A percentile compares a stretch with the other conserved stretches of the same genome.
These are phyloP conservation scores for Akanthomyces lecanii DNA, from an alignment of 2,329 filamentous ascomycete species.

Conservation along the genomic window DNA sequence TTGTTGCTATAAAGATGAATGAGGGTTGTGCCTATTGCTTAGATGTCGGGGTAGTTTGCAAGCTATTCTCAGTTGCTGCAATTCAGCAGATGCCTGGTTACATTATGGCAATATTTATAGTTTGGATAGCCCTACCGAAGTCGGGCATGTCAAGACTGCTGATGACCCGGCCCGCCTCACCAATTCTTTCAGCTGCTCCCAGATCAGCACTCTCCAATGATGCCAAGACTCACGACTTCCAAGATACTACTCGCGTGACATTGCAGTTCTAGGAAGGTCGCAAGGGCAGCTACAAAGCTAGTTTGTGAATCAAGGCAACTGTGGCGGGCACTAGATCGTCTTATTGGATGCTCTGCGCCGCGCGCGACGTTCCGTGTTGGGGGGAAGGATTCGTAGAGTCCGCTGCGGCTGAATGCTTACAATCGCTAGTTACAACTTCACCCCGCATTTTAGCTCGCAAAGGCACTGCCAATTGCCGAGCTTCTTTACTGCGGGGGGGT, in stretches of 20 bases:
- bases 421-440: not conserved
- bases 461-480: not conserved
- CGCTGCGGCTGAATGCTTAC: conserved; percentile 8
- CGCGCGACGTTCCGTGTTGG: no score
- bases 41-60: not conserved
- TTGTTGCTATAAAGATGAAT: not conserved
- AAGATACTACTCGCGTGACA: not conserved
- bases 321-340: not conserved
- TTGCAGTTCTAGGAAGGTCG: not conserved
- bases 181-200: not conserved
- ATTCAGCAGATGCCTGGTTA: no score
- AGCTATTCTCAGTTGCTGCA: no score
- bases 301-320: not conserved
- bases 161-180: not conserved
- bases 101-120: not conserved
- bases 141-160: not conserved
- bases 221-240: not conserved
- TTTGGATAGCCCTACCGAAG: not conserved
- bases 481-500: not conserved
- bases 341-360: not conserved
- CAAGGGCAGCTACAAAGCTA: not conserved
- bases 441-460: not conserved
- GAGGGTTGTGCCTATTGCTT: no score
- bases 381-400: not conserved
- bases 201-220: not conserved